A percentile compares a stretch with the other conserved stretches of the same genome.
Evolutionary conservation across 2,329 filamentous ascomycete species (phyloP).

Genomic region (Fusarium proliferatum): DNA sequence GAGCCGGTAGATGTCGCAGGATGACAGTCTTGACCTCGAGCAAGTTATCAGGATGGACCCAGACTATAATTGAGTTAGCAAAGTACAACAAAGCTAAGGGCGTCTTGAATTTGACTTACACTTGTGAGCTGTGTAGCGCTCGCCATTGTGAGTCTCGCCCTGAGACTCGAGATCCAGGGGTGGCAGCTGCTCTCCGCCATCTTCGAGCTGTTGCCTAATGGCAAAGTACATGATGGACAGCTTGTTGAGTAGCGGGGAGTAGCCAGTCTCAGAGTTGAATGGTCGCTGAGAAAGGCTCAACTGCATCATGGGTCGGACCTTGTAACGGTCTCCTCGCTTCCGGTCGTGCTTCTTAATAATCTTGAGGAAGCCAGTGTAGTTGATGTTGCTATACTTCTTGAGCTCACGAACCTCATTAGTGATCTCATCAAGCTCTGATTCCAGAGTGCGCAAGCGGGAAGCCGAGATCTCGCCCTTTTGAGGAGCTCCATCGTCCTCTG

Average conservation of each 20-base stretch:
- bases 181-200: constrained; percentile 52
- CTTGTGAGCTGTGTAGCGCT: constrained; percentile 87
- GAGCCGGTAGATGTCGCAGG: constrained; percentile 86
- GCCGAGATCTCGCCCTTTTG: constrained; percentile 61
- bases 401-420: constrained; percentile 92
- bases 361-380: constrained; percentile 98
- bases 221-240: constrained; percentile 97
- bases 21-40: constrained; percentile 98
- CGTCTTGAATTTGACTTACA: constrained; percentile 63
- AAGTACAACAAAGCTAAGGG: not conserved
- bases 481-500: constrained; percentile 63
- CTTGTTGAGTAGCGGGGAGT: constrained; percentile 88
- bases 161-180: constrained; percentile 62
- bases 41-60: constrained; percentile 95
- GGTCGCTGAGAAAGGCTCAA: constrained; percentile 87
- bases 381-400: constrained; percentile 94
- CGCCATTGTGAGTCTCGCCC: constrained; percentile 70
- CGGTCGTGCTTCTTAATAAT: constrained; percentile 99
- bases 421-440: constrained; percentile 85
- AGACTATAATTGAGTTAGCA: constrained; percentile 65
- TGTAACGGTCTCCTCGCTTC: constrained; percentile 86
- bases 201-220: constrained; percentile 84
- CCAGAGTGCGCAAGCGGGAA: constrained; percentile 74
- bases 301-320: constrained; percentile 90
- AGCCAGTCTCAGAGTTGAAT: constrained; percentile 92